Evolutionary conservation across 2,329 filamentous ascomycete genomes (phyloP).

Genomic region (Aspergillus ochraceoroseus): DNA sequence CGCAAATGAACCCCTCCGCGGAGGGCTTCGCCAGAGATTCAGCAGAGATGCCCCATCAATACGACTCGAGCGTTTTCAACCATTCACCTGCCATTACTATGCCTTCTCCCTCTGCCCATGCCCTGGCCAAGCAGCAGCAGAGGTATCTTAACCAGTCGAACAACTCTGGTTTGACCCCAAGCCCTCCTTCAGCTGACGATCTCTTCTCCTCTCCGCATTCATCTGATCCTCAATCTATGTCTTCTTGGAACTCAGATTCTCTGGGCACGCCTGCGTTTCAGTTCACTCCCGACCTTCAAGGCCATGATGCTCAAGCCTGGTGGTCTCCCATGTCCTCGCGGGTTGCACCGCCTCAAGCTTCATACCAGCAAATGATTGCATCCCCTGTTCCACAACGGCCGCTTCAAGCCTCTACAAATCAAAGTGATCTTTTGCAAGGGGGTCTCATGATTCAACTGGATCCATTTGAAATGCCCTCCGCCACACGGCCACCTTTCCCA

Average conservation of each 20-base stretch:
- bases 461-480: slow-evolving; percentile 32
- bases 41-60: slow-evolving; percentile 32
- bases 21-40: slow-evolving; percentile 27
- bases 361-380: slow-evolving; percentile 35
- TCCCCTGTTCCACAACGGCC: slow-evolving; percentile 35
- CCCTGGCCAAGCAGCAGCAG: slow-evolving; percentile 31
- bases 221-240: slow-evolving; percentile 37
- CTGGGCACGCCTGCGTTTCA: slow-evolving; percentile 35
- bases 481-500: slow-evolving; percentile 29
- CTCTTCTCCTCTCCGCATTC: slow-evolving; percentile 39
- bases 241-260: slow-evolving; percentile 42
- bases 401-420: slow-evolving; percentile 27
- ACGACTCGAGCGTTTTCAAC: slow-evolving; percentile 32
- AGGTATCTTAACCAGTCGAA: slow-evolving; percentile 32
- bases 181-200: slow-evolving; percentile 37
- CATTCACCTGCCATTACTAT: slow-evolving; percentile 34
- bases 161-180: slow-evolving; percentile 32
- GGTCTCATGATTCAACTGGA: slow-evolving; percentile 41
- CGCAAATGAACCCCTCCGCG: slow-evolving; percentile 37
- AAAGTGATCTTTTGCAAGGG: slow-evolving; percentile 36
- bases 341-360: slow-evolving; percentile 33
- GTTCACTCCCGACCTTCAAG: slow-evolving; percentile 40
- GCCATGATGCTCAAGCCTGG: slow-evolving; percentile 38
- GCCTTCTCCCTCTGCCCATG: slow-evolving; percentile 30
- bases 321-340: slow-evolving; percentile 40